Conservation (phyloP, 768 basidiomycete species). For the Ramaria rubella region DNA sequence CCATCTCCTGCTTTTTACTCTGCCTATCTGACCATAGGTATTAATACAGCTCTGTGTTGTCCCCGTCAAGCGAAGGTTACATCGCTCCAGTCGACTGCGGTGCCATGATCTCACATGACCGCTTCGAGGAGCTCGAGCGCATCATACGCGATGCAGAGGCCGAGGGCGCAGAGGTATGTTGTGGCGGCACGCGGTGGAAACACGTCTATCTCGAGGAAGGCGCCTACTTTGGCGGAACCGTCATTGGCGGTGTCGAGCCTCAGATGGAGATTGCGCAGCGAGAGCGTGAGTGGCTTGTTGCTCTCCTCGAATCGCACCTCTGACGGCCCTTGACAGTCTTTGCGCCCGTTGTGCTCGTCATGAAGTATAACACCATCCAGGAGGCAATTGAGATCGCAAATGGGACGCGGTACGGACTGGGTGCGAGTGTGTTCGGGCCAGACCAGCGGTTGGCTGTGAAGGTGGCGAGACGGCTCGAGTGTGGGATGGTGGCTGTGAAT, state of each 20-base stretch:
- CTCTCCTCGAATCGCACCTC: not conserved
- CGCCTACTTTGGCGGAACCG: conserved; percentile 80
- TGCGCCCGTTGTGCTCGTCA: conserved; percentile 83
- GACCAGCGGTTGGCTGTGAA: conserved; percentile 70
- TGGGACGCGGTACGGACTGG: conserved; percentile 80
- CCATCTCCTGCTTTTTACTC: not conserved
- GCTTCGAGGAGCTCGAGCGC: conserved; percentile 61
- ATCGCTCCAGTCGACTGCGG: conserved; percentile 77
- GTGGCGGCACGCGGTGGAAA: conserved; percentile 58
- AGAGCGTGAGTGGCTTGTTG: conserved; percentile 56
- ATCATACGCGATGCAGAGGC: conserved; percentile 65
- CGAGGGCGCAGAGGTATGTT: conserved; percentile 52
- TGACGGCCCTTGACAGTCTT: conserved; percentile 57
- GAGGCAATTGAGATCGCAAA: conserved; percentile 89
- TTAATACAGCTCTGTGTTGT: conserved; percentile 50
- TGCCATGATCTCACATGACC: conserved; percentile 72
- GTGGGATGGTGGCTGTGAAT: conserved; percentile 96
- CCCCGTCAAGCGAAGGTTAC: conserved; percentile 59
- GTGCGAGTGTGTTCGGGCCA: conserved; percentile 91
- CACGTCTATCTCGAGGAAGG: conserved; percentile 68
- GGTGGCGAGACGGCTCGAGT: conserved; percentile 77
- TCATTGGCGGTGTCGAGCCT: conserved; percentile 70
- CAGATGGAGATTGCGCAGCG: conserved; percentile 71
- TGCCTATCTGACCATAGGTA: not conserved
- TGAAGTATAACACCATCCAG: conserved; percentile 76